A percentile compares a stretch with the other conserved stretches of the same genome.
These are phyloP conservation scores for Cyclospora cayetanensis DNA, from an alignment of 169 alveolate genomes.

Conservation along the genomic window DNA sequence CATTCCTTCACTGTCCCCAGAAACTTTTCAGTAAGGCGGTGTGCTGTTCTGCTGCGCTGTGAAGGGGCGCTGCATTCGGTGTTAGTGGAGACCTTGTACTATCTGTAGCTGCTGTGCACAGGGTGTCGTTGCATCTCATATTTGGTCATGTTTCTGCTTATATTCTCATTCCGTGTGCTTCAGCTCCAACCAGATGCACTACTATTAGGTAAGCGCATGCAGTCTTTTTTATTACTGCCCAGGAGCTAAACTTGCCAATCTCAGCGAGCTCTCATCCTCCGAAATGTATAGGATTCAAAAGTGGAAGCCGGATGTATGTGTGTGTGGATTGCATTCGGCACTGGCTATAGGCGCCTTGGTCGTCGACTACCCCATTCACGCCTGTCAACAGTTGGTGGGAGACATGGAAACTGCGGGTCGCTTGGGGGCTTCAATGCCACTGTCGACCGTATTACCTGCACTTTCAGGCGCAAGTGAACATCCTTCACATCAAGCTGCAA, in stretches of 20 bases:
- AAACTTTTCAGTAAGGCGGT: neutral
- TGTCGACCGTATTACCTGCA: neutral
- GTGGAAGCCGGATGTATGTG: neutral
- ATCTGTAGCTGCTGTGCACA: too few relatives aligned
- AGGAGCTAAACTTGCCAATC: too few relatives aligned
- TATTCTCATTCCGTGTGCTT: neutral
- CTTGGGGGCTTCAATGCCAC: neutral
- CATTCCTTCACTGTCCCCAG: neutral
- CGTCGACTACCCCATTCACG: neutral
- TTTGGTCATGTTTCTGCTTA: neutral
- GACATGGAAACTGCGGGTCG: neutral
- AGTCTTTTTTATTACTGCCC: neutral
- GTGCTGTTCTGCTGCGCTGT: conserved; percentile 3
- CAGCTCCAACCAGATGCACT: neutral
- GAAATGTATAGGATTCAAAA: neutral
- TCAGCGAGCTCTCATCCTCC: too few relatives aligned
- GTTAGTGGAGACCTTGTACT: too few relatives aligned
- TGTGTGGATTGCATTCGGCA: neutral
- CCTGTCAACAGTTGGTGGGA: neutral
- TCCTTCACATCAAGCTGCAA: neutral
- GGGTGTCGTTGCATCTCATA: neutral
- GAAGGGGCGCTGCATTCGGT: too few relatives aligned
- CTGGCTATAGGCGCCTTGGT: neutral
- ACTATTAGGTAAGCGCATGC: neutral
- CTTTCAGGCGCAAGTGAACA: too few relatives aligned